Percentiles rank a stretch among this genome's conserved stretches.
phyloP scores from a whole-genome alignment of 148 eudicot genomes.

The Vaccinium darrowii region DNA sequence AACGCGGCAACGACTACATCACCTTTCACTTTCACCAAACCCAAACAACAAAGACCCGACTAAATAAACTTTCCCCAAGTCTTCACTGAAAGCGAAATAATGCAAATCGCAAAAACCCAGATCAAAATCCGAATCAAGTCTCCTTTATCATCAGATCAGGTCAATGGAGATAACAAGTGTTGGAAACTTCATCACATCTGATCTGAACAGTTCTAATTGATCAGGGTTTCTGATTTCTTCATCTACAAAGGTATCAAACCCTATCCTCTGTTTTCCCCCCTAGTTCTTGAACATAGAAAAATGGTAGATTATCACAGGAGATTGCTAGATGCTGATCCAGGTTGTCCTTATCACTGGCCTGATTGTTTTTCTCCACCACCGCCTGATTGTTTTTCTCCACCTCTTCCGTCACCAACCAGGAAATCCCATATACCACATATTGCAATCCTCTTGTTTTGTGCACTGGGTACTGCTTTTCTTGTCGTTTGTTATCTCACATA shows the following conservation, averaged over 20 bases:
- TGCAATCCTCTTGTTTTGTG: constrained; percentile 31
- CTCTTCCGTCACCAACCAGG: constrained; percentile 5
- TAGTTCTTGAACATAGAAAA: not conserved
- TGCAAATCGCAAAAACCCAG: not conserved
- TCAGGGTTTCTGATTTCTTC: not conserved
- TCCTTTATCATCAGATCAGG: not conserved
- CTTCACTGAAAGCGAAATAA: not conserved
- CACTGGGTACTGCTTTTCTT: constrained; percentile 42
- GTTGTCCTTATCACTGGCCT: no score
- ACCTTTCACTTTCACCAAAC: not conserved
- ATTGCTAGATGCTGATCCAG: no score
- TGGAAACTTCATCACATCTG: not conserved
- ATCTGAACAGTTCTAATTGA: not conserved
- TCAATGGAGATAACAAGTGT: not conserved
- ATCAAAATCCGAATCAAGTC: not conserved
- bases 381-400: not conserved
- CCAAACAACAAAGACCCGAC: not conserved
- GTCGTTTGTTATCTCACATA: constrained; percentile 36
- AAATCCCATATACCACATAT: constrained; percentile 21
- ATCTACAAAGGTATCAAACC: not conserved
- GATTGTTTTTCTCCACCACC: not conserved
- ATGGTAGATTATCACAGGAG: constrained; percentile 5
- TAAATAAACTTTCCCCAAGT: not conserved
- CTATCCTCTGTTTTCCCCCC: not conserved
- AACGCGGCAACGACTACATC: constrained; percentile 3